Evolutionary conservation across 768 basidiomycete species (phyloP).

Genomic region (Holtermannia corniformis): DNA sequence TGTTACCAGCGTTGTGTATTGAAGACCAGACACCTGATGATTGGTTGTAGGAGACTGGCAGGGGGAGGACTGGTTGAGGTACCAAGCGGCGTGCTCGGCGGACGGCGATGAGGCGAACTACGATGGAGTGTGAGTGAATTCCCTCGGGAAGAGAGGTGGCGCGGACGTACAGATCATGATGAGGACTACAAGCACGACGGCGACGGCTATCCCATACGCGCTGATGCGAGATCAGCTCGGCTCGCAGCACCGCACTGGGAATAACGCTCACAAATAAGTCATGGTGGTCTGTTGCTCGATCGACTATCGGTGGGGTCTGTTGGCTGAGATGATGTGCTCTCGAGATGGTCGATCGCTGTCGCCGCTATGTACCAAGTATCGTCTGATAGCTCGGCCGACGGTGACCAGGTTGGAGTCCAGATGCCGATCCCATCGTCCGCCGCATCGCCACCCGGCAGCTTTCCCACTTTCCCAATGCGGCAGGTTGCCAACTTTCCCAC

Average conservation of each 20-base stretch:
- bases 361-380: too few relatives aligned
- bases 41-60: neutral
- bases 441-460: too few relatives aligned
- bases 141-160: neutral
- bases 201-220: neutral
- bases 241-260: too few relatives aligned
- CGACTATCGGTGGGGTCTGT: too few relatives aligned
- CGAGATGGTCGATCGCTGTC: too few relatives aligned
- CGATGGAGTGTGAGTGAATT: neutral
- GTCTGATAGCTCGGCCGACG: too few relatives aligned
- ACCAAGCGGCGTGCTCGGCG: neutral
- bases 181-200: neutral
- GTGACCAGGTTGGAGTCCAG: too few relatives aligned
- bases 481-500: too few relatives aligned
- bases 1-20: neutral
- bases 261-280: neutral
- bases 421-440: too few relatives aligned
- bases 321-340: too few relatives aligned
- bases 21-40: neutral
- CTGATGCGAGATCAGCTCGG: neutral
- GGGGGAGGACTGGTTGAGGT: neutral
- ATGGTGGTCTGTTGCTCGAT: too few relatives aligned
- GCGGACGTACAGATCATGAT: neutral
- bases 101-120: neutral
- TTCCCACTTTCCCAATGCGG: too few relatives aligned